Base-by-base conservation (phyloP, 2,329 filamentous ascomycete genomes). In the Exophiala viscosa region DNA sequence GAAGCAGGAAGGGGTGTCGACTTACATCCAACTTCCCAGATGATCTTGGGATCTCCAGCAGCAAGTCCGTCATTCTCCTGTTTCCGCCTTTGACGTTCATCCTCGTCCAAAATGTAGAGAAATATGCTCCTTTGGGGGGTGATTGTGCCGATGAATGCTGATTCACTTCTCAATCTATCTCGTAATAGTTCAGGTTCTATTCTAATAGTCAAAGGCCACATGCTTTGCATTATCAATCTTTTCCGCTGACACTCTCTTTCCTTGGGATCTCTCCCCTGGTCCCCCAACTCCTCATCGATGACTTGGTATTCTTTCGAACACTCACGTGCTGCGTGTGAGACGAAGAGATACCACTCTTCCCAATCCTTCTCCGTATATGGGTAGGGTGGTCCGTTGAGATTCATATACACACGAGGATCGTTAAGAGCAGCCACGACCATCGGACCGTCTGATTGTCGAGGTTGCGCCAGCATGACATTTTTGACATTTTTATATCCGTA, bases 101-200 rank as follows among this genome's bases (percentile, higher is more conserved):
- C 45, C 11, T 43, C 50, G 31, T 47, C 40, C 5, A 31, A 48
- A 14, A 64, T 39, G 11, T 67, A 62, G 32, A 64, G 62, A 50
- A 67, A 68, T 1, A 39, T 15, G 41, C 65, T 63, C 10, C 65
- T 62, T 7, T 7, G 11, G 2, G 67, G 11, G 2, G 34, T 15
- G 3, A 68, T 54, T 8, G 64, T 60, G 10, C 66, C 66, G 7
- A 68, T 61, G 23, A 62, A 49, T 3, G 39, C 42, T 7, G 38
- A 41, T 4, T 35, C 23, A 28, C 9, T 8, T 33, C 55, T 57
- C 8, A 48, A 36, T 10, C 50, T 33, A n/a, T n/a, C n/a, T n/a
- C n/a, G n/a, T n/a, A n/a, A n/a, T 3, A 41, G 3, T 28, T 7
- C 23, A 28, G 23, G 23, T 28, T 5, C 57, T n/a, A 40, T 20